Evolutionary conservation across 2,329 filamentous ascomycete species (phyloP), one percentile per base, ranked within the genome.

Genomic region (Apiospora hydei): DNA sequence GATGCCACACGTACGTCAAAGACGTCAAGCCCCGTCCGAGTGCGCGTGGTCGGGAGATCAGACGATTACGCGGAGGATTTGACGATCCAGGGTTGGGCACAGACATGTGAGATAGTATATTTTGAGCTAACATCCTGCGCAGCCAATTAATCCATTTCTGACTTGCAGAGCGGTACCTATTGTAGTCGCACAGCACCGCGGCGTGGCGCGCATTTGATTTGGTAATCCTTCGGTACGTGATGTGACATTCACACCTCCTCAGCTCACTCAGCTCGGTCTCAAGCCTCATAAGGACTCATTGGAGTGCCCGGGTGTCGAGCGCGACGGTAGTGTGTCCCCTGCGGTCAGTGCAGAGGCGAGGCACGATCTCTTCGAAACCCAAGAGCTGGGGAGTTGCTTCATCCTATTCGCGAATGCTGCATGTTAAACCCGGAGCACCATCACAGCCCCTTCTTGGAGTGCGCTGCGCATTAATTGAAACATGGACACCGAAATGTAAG

Each of bases 71-170:
- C 41, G 34, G 57, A n/a, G 1, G 34, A 64, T 13, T 41, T 24
- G 34, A 24, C 57, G 57, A 64, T 64, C 57, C 10, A 30, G 30
- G 34, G 57, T 6, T 5, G 30, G 41, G 13, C 57, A 64, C 57
- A 64, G 57, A 64, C 57, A n/a, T 5, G 24, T 7, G 57, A 64
- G 57, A 34, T 34, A 41, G 57, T 38, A 41, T 64, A n/a, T 64
- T 64, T 14, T 4, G 34, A 18, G 46, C 46, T 18, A 47, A n/a
- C 34, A 24, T 41, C 57, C 34, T 41, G 30, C 30, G 18, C 34
- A 64, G 18, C 57, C 93, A 41, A 41, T 24, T 7, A 64, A 38
- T 21, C 18, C 34, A 24, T 41, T 41, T n/a, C 4, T 38, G 38
- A 34, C 57, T 21, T 64, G 34, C 21, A 38, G 10, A 61, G 57